Conservation (phyloP, 2,329 filamentous ascomycete genomes). For the Penicillium sp. region DNA sequence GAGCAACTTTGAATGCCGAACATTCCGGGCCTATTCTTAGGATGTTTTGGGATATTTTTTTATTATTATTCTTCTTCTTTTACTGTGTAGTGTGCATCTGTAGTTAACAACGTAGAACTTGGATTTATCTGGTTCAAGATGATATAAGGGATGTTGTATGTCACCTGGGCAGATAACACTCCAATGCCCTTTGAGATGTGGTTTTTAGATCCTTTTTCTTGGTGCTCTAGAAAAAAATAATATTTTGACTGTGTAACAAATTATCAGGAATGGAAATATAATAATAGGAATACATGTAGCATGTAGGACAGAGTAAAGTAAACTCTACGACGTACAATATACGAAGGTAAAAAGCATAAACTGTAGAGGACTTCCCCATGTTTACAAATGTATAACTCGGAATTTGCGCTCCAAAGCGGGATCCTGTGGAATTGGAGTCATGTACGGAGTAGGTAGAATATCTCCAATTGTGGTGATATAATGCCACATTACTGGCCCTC, state of each 20-base stretch:
- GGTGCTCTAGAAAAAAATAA: not conserved
- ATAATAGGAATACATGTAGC: not conserved
- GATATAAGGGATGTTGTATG: not conserved
- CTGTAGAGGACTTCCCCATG: not conserved
- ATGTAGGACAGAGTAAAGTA: not conserved
- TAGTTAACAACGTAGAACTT: not conserved
- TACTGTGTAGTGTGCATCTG: not conserved
- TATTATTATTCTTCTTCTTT: not conserved
- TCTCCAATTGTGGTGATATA: not conserved
- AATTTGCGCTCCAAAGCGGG: not conserved
- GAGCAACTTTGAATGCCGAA: slow-evolving; percentile 5
- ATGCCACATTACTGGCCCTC: not conserved
- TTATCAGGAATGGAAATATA: not conserved
- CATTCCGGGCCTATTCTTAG: not conserved
- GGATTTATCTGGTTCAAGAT: too few species aligned
- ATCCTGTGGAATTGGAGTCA: not conserved
- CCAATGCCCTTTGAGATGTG: not conserved
- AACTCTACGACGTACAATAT: not conserved
- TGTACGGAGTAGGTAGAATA: not conserved
- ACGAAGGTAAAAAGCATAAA: not conserved
- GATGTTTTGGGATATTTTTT: not conserved
- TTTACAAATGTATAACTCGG: not conserved
- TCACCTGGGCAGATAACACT: not conserved
- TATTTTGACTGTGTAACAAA: not conserved
- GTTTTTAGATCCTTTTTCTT: not conserved